Percentiles rank a stretch among this genome's conserved stretches.
These are phyloP conservation scores for Petunia secreta DNA, from an alignment of 257 asterid species.

Conservation along the genomic window DNA sequence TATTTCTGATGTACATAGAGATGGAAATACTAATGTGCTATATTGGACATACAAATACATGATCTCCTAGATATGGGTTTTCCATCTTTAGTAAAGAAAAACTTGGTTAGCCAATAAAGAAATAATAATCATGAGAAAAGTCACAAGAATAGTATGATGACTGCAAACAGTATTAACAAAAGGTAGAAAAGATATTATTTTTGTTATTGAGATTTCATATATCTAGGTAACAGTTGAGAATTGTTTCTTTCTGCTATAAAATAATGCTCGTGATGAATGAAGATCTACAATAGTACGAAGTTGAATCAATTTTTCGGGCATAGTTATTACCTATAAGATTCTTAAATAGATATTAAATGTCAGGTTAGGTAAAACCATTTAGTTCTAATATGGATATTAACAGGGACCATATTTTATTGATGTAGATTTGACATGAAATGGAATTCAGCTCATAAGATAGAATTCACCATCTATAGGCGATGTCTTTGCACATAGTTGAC, in stretches of 20 bases:
- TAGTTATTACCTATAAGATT: slow-evolving; percentile 23
- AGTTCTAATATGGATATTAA: slow-evolving; percentile 2
- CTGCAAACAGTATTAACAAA: slow-evolving; percentile 10
- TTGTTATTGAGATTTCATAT: slow-evolving; percentile 15
- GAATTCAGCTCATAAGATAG: slow-evolving; percentile 15
- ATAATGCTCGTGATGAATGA: background rate
- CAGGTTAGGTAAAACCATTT: background rate
- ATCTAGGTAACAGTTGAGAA: slow-evolving; percentile 21
- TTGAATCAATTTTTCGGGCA: slow-evolving; percentile 13
- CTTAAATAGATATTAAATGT: slow-evolving; percentile 6
- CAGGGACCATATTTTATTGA: background rate
- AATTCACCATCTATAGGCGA: background rate
- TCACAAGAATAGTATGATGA: slow-evolving; percentile 16
- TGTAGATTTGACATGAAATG: slow-evolving; percentile 14
- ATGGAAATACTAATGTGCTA: background rate
- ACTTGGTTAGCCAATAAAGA: slow-evolving; percentile 9
- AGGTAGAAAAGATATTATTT: background rate
- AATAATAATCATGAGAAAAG: background rate
- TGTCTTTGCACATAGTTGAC: background rate
- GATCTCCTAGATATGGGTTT: background rate
- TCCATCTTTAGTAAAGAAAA: background rate
- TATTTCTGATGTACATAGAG: background rate
- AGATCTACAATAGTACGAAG: background rate
- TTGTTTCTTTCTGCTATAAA: slow-evolving; percentile 14
- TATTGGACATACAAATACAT: background rate